Conservation (phyloP, 768 basidiomycete species). For the Phlegmacium glaucopus region DNA sequence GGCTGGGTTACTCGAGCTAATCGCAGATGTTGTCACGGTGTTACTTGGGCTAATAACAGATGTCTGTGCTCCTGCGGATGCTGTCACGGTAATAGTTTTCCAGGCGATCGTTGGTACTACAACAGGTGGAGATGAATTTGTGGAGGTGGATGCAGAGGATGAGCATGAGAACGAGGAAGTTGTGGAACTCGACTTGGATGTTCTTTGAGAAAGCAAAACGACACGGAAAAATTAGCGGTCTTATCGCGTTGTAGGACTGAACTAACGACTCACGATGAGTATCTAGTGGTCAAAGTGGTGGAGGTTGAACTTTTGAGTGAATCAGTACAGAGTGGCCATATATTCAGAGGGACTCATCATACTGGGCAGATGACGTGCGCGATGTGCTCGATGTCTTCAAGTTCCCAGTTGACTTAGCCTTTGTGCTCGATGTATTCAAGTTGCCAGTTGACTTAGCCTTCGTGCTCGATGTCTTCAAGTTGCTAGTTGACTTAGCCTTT, state of each 20-base stretch:
- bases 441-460: too few species aligned
- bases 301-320: not conserved
- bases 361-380: not conserved
- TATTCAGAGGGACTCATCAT: not conserved
- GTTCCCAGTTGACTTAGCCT: too few species aligned
- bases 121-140: constrained; percentile 3
- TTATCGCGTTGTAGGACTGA: not conserved
- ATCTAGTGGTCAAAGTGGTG: constrained; percentile 1
- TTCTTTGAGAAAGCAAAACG: not conserved
- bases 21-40: too few species aligned
- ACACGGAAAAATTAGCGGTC: not conserved
- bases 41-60: too few species aligned
- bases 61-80: too few species aligned
- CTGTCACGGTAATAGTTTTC: constrained; percentile 8
- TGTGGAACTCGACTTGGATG: not conserved
- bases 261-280: not conserved
- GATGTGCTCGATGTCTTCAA: not conserved
- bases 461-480: too few species aligned
- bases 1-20: too few species aligned
- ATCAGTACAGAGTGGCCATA: not conserved
- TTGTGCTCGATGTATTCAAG: too few species aligned
- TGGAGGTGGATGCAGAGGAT: not conserved
- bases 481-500: too few species aligned
- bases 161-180: constrained; percentile 6
- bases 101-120: not conserved